Evolutionary conservation across 768 basidiomycete species (phyloP), one percentile per base, ranked within the genome.

Genomic region (Rhodotorula diobovata): DNA sequence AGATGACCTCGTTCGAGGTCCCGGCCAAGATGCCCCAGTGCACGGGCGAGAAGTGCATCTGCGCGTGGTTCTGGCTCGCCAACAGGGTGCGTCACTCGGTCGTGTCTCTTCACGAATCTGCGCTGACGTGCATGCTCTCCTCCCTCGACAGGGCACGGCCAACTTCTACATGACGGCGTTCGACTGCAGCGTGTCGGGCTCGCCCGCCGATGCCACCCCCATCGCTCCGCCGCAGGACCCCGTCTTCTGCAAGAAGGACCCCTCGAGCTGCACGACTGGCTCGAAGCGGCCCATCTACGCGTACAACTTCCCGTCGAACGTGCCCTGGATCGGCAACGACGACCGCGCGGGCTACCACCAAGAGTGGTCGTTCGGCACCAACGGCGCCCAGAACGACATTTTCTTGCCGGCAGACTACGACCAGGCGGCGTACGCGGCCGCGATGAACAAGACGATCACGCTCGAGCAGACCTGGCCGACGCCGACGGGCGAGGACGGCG

Each of bases 11-110:
- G 9, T 80, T 80, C 67, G 64, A 74, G 28, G 70, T 80, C 45
- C 79, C 79, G 2, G 65, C 71, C 28, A 71, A 76, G 58, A 72
- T 80, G 60, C 79, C 79, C 1, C 56, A 72, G 2, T 80, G 79
- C 60, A 78, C 79, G 12, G 75, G 76, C 25, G 74, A 74, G 9
- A 77, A 77, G 30, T 80, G 79, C 63, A 76, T 76, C 34, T 79
- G 78, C 68, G 71, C 66, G 8, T 78, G 76, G 75, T 67, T 71
- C 66, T 74, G 73, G 73, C 63, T 74, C 28, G 73, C 73, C 5
- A 65, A 67, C 55, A 57, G 55, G 48, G 50, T 53, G 5, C 32
- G 50, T 37, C 35, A 35, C 4, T 43, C 25, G 7, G 1, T 37
- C 50, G 9, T 25, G 6, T n/a, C 43, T 39, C n/a, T n/a, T n/a